Evolutionary conservation across 192 early-diverging fungal species (phyloP).

Genomic region (Chytriomyces hyalinus): DNA sequence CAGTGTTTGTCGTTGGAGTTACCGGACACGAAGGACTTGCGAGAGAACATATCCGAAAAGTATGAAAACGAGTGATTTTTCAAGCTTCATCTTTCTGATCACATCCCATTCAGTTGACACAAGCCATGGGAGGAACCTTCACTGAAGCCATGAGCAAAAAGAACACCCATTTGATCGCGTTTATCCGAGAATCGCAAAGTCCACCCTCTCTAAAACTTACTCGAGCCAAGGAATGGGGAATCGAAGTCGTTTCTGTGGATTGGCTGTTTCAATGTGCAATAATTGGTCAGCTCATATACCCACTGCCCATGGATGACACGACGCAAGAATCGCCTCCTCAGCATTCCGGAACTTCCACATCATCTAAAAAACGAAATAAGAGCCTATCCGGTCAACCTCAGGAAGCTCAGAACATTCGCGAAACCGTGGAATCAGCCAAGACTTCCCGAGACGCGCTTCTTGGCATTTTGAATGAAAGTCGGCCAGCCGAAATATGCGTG

Average conservation of each 20-base stretch:
- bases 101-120: conserved; percentile 32
- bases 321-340: not conserved
- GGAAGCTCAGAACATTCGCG: too few species aligned
- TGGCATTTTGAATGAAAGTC: too few species aligned
- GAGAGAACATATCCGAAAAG: conserved; percentile 57
- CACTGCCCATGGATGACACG: not conserved
- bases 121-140: conserved; percentile 50
- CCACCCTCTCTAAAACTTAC: conserved; percentile 35
- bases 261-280: conserved; percentile 47
- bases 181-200: not conserved
- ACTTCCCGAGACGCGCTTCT: too few species aligned
- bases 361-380: too few species aligned
- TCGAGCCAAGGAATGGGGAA: conserved; percentile 49
- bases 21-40: conserved; percentile 65
- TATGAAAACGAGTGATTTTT: not conserved
- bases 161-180: conserved; percentile 45
- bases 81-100: not conserved
- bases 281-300: conserved; percentile 18
- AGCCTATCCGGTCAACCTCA: too few species aligned
- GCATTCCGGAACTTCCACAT: too few species aligned
- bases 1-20: conserved; percentile 48
- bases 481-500: too few species aligned
- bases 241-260: conserved; percentile 39
- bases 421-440: too few species aligned
- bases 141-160: conserved; percentile 57